Evolutionary conservation across 495 filamentous ascomycete species (phyloP).

Genomic region (Xylaria longipes): DNA sequence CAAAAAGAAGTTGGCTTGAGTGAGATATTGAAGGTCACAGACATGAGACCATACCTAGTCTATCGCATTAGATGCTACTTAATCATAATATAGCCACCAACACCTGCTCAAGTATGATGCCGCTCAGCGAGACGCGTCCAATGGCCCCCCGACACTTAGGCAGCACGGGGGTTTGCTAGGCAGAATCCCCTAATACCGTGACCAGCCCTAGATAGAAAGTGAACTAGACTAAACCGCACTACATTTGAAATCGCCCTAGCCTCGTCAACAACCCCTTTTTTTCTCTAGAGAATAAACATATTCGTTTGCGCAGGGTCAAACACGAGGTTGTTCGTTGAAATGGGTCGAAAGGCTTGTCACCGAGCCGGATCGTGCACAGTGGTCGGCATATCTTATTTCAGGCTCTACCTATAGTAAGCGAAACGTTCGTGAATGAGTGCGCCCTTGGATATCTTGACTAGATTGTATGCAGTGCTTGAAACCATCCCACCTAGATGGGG

Average conservation of each 20-base stretch:
- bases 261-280: neutral
- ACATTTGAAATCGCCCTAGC: neutral
- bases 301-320: neutral
- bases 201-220: neutral
- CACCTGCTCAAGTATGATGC: neutral
- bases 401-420: neutral
- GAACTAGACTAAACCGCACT: neutral
- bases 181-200: neutral
- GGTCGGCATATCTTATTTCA: no score
- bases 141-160: neutral
- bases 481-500: neutral
- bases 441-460: neutral
- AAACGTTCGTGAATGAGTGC: neutral
- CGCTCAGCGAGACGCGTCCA: neutral
- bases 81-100: neutral
- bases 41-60: neutral
- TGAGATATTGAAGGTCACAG: neutral
- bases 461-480: neutral
- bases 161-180: neutral
- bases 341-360: neutral
- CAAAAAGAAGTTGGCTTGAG: neutral
- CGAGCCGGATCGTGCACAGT: neutral
- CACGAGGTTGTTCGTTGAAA: neutral
- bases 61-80: neutral
- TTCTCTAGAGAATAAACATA: neutral